A percentile compares a stretch with the other conserved stretches of the same genome.
These are phyloP conservation scores for Darksidea phi DNA, from an alignment of 495 filamentous ascomycete species.

Conservation along the genomic window DNA sequence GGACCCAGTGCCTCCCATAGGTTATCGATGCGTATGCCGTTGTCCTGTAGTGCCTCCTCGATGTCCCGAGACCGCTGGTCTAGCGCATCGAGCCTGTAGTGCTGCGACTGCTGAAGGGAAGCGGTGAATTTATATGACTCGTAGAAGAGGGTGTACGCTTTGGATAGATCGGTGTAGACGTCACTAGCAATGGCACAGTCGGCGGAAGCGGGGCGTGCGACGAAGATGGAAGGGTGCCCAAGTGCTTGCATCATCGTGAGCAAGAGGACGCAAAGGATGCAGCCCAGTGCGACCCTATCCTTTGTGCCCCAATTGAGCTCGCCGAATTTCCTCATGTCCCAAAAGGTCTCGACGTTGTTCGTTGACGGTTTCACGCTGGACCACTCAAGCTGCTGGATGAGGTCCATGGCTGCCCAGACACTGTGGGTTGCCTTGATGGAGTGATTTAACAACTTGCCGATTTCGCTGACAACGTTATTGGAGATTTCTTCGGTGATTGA, in stretches of 20 bases:
- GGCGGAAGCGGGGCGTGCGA: no score
- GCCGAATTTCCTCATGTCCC: no score
- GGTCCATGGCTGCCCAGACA: conserved; percentile 3
- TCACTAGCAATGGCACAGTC: no score
- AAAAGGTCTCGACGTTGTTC: neutral
- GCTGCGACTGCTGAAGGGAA: neutral
- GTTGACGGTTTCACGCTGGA: neutral
- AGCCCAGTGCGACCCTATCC: no score
- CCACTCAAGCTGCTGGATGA: neutral
- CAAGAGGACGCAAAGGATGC: no score
- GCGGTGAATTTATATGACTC: no score
- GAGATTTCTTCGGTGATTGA: neutral
- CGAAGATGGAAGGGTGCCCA: no score
- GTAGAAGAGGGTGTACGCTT: no score
- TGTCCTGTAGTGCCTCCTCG: neutral
- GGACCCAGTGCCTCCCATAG: conserved; percentile 4
- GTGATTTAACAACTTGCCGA: conserved; percentile 9
- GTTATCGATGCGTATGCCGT: neutral
- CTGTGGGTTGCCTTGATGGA: neutral
- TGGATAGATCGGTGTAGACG: no score
- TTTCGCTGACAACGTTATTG: neutral
- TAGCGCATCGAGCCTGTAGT: neutral
- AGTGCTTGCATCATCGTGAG: no score
- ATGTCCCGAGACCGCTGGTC: neutral
- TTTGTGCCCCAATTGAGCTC: no score